Percentiles rank a stretch among this genome's conserved stretches.
Conservation (phyloP, 352 stramenopile genomes). For the Phytophthora vignae region DNA sequence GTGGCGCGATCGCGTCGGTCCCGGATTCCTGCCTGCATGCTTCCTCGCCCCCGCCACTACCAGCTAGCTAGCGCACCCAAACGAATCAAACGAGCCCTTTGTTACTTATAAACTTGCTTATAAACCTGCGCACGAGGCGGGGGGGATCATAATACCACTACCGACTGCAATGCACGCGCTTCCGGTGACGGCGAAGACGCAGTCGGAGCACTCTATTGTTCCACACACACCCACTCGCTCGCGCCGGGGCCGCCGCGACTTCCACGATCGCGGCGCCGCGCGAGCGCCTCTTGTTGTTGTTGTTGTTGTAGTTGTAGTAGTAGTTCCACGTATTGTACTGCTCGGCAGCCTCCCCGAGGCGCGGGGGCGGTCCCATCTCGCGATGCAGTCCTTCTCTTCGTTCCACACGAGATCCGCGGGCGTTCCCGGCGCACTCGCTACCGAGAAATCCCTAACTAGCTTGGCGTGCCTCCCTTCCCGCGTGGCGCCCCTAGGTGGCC, state of each 20-base stretch:
- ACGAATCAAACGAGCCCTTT: slow-evolving; percentile 48
- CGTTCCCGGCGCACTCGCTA: slow-evolving; percentile 36
- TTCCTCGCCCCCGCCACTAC: slow-evolving; percentile 2
- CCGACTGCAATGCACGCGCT: slow-evolving; percentile 52
- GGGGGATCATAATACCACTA: slow-evolving; percentile 50
- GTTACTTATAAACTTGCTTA: slow-evolving; percentile 60
- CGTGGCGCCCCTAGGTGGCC: slow-evolving; percentile 36
- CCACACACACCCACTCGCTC: slow-evolving; percentile 41
- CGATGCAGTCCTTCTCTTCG: slow-evolving; percentile 49
- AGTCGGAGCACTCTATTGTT: slow-evolving; percentile 50
- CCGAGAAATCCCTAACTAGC: slow-evolving; percentile 54
- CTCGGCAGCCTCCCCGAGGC: slow-evolving; percentile 36
- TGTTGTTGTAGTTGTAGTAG: slow-evolving; percentile 40
- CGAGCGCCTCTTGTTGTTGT: slow-evolving; percentile 37
- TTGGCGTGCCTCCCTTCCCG: slow-evolving; percentile 13
- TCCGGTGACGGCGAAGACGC: slow-evolving; percentile 44
- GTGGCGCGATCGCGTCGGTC: background rate
- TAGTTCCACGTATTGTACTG: slow-evolving; percentile 59
- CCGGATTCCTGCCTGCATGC: slow-evolving; percentile 8
- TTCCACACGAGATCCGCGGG: slow-evolving; percentile 45
- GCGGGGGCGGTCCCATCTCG: slow-evolving; percentile 33
- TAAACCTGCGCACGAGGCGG: slow-evolving; percentile 51
- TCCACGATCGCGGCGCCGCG: slow-evolving; percentile 40
- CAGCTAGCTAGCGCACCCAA: slow-evolving; percentile 19
- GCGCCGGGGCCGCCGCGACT: slow-evolving; percentile 23